Conservation (phyloP, 2,329 filamentous ascomycete species). For the Dactylellina haptotyla region DNA sequence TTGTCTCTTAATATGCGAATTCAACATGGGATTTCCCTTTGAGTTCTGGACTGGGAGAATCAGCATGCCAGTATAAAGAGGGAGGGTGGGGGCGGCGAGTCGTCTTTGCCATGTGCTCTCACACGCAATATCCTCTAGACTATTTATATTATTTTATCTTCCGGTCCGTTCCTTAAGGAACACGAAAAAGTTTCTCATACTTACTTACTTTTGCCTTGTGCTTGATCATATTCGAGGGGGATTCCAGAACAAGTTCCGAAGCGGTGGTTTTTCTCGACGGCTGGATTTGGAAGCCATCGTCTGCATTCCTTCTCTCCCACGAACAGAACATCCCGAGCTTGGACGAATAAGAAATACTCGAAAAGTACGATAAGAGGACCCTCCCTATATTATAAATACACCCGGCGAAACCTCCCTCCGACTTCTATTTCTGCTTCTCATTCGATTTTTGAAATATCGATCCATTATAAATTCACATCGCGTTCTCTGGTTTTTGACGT, state of each 20-base stretch:
- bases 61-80: background rate
- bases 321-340: no score
- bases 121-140: slow-evolving; percentile 1
- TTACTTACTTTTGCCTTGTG: background rate
- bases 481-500: background rate
- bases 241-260: background rate
- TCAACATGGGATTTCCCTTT: background rate
- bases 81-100: no score
- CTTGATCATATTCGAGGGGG: slow-evolving; percentile 3
- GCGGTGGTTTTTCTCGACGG: no score
- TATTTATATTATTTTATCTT: slow-evolving; percentile 10
- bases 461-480: background rate
- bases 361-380: no score
- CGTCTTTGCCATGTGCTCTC: slow-evolving; percentile 40
- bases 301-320: no score
- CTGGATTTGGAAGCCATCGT: slow-evolving; percentile 17
- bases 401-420: background rate
- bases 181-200: background rate
- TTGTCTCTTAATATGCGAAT: background rate
- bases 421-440: background rate
- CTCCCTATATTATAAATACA: slow-evolving; percentile 19
- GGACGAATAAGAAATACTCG: background rate
- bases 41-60: background rate
- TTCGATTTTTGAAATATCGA: background rate
- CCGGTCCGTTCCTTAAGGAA: slow-evolving; percentile 20